Evolutionary conservation across 192 early-diverging fungal genomes (phyloP).

Genomic region (Diversispora eburnea): DNA sequence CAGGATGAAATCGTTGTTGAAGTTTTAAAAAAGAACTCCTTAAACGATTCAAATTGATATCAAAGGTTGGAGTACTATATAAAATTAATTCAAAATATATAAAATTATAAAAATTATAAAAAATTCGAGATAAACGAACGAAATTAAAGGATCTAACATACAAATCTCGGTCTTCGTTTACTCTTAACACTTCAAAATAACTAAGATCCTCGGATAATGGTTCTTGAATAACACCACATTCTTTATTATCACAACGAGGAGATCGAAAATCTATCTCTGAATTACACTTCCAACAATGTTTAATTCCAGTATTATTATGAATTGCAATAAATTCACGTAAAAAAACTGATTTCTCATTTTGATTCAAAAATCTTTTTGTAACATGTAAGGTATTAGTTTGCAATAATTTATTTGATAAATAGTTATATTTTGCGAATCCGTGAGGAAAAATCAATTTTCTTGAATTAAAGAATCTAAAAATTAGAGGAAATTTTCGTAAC

Average conservation of each 20-base stretch:
- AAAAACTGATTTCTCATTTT: too few relatives aligned
- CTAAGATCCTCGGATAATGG: slow-evolving; percentile 41
- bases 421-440: too few relatives aligned
- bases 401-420: too few relatives aligned
- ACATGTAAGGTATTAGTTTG: too few relatives aligned
- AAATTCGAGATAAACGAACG: not conserved
- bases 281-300: slow-evolving; percentile 64
- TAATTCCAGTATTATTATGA: not conserved
- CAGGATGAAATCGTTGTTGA: slow-evolving; percentile 85
- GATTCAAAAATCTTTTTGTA: too few relatives aligned
- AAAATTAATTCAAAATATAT: slow-evolving; percentile 12
- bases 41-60: slow-evolving; percentile 61
- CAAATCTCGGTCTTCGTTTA: slow-evolving; percentile 4
- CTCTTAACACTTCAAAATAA: slow-evolving; percentile 59
- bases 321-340: too few relatives aligned
- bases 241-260: slow-evolving; percentile 55
- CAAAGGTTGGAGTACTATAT: slow-evolving; percentile 50
- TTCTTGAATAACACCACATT: slow-evolving; percentile 59
- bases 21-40: slow-evolving; percentile 64
- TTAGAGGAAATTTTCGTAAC: too few relatives aligned
- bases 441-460: too few relatives aligned
- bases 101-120: not conserved
- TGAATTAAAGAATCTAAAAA: too few relatives aligned
- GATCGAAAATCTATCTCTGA: slow-evolving; percentile 37
- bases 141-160: slow-evolving; percentile 29